A percentile compares a stretch with the other conserved stretches of the same genome.
phyloP scores from a whole-genome alignment of 176 grass and related monocot genomes.

The Alloteropsis semialata region DNA sequence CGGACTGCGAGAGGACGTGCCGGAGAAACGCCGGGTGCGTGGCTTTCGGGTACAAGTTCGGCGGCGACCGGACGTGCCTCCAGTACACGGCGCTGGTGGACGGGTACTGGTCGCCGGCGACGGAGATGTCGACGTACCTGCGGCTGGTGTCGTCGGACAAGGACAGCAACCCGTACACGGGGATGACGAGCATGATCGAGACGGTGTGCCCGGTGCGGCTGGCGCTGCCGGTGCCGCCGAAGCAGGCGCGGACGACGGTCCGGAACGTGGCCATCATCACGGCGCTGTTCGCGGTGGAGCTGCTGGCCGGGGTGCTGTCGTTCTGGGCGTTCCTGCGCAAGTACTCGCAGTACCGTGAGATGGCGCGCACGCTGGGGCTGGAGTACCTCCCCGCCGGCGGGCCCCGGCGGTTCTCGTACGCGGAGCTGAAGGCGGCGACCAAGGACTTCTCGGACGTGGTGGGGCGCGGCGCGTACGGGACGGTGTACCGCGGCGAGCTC shows the following conservation, averaged over 20 bases:
- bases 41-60: slow-evolving; percentile 76
- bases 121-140: slow-evolving; percentile 59
- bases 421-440: slow-evolving; percentile 84
- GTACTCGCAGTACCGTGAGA: slow-evolving; percentile 96
- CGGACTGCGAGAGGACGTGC: background rate
- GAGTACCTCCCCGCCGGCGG: slow-evolving; percentile 85
- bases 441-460: slow-evolving; percentile 83
- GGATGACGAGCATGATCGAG: slow-evolving; percentile 70
- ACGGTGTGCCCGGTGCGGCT: slow-evolving; percentile 68
- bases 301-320: slow-evolving; percentile 68
- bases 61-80: slow-evolving; percentile 50
- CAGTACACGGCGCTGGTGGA: slow-evolving; percentile 22
- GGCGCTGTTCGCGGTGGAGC: slow-evolving; percentile 69
- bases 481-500: slow-evolving; percentile 76
- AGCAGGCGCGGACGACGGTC: slow-evolving; percentile 25
- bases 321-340: slow-evolving; percentile 97
- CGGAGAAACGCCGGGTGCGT: slow-evolving; percentile 8
- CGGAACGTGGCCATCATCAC: slow-evolving; percentile 75
- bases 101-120: slow-evolving; percentile 77
- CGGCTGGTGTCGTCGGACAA: slow-evolving; percentile 40
- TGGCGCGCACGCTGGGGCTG: slow-evolving; percentile 80
- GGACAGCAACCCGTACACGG: slow-evolving; percentile 49
- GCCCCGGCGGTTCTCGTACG: slow-evolving; percentile 75
- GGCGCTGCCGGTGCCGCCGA: slow-evolving; percentile 55
- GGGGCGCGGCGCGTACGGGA: slow-evolving; percentile 71